phyloP scores from a whole-genome alignment of 139 green algal species.

The Medakamo hakoo region DNA sequence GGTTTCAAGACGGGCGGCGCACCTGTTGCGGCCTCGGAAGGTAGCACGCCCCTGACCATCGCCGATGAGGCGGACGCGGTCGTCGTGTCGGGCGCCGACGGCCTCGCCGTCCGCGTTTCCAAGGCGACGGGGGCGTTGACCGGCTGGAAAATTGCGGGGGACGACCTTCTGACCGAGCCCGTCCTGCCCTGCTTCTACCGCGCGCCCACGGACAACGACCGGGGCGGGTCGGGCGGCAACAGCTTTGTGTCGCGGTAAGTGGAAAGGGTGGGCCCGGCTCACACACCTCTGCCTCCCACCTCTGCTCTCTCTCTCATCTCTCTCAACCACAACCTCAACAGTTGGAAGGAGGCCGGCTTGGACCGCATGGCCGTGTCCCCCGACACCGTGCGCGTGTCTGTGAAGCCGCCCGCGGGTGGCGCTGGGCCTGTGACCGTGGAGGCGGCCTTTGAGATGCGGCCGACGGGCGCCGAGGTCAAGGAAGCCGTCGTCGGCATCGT shows the following conservation, averaged over 20 bases:
- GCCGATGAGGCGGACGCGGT: background rate
- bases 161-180: conserved; percentile 16
- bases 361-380: conserved; percentile 17
- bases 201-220: conserved; percentile 77
- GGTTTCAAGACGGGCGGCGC: background rate
- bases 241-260: conserved; percentile 49
- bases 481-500: conserved; percentile 1
- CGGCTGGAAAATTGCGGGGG: background rate
- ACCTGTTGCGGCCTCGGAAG: background rate
- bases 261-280: background rate
- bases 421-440: background rate
- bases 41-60: background rate
- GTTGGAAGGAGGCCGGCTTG: conserved; percentile 39
- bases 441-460: conserved; percentile 1
- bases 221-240: conserved; percentile 42
- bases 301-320: background rate
- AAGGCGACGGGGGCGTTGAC: background rate
- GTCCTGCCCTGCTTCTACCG: conserved; percentile 45
- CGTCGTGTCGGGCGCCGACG: background rate
- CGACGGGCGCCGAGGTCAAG: background rate
- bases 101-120: conserved; percentile 3
- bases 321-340: conserved; percentile 2
- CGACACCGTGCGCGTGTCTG: background rate
- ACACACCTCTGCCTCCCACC: background rate
- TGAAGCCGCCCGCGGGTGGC: background rate